Conservation (phyloP, 345 rosid genomes). For the Euphorbia lathyris region DNA sequence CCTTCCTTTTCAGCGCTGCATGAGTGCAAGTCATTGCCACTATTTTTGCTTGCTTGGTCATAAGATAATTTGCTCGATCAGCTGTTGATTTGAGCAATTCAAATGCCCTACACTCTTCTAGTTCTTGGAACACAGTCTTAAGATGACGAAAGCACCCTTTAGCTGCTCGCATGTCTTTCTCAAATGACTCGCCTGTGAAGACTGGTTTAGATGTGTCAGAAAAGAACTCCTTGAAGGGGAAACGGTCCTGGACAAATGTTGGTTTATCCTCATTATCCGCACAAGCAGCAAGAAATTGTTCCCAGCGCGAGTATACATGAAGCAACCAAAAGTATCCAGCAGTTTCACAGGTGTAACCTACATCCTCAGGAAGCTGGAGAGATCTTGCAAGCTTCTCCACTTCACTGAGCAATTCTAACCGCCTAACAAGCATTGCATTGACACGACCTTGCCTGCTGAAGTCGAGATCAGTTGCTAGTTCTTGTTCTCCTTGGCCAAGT, state of each 20-base stretch:
- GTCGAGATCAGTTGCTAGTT: constrained; percentile 95
- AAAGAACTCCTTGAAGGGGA: constrained; percentile 91
- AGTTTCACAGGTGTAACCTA: constrained; percentile 98
- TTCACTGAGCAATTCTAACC: constrained; percentile 83
- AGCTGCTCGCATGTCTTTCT: constrained; percentile 93
- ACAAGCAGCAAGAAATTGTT: constrained; percentile 88
- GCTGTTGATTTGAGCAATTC: constrained; percentile 99
- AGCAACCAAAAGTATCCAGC: constrained; percentile 99
- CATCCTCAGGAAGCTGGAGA: constrained; percentile 94
- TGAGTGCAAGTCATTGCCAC: constrained; percentile 99
- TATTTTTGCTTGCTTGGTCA: constrained; percentile 98
- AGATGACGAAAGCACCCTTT: constrained; percentile 93
- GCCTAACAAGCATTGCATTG: constrained; percentile 96
- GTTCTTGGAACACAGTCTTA: constrained; percentile 88
- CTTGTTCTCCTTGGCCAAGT: constrained; percentile 99
- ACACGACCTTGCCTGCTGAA: constrained; percentile 99
- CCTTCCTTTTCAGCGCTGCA: constrained; percentile 97
- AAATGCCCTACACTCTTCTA: constrained; percentile 98
- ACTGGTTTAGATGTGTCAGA: constrained; percentile 74
- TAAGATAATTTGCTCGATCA: constrained; percentile 94
- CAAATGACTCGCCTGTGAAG: constrained; percentile 82
- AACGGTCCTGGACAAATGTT: constrained; percentile 70
- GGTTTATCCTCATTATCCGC: constrained; percentile 74
- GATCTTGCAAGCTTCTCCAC: constrained; percentile 97
- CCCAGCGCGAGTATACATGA: constrained; percentile 97